Percentiles rank a stretch among this genome's conserved stretches.
These are phyloP conservation scores for Malus sylvestris DNA, from an alignment of 306 rosid species.

Conservation along the genomic window DNA sequence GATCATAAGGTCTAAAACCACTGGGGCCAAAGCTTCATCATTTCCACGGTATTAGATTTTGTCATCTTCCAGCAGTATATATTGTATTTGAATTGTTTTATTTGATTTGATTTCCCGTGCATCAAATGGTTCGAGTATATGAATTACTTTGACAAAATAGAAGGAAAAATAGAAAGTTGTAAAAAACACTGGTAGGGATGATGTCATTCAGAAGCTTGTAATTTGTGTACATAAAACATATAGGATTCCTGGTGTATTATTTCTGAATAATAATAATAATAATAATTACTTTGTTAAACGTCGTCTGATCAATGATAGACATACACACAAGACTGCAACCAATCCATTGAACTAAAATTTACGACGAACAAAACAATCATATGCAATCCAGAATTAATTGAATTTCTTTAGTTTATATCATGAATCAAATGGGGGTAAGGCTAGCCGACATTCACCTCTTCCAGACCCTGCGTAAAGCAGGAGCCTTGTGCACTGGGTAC, in stretches of 20 bases:
- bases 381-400: background rate
- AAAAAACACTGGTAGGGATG: background rate
- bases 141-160: background rate
- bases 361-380: too few species aligned
- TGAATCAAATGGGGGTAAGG: too few species aligned
- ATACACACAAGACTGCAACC: too few species aligned
- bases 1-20: background rate
- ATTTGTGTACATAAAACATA: slow-evolving; percentile 27
- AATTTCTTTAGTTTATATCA: background rate
- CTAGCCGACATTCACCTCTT: too few species aligned
- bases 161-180: background rate
- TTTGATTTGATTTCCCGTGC: slow-evolving; percentile 13
- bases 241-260: background rate
- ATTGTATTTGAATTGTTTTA: background rate
- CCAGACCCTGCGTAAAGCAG: too few species aligned
- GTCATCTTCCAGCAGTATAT: background rate
- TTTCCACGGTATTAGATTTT: too few species aligned
- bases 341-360: background rate
- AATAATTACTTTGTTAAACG: too few species aligned
- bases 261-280: too few species aligned
- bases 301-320: background rate
- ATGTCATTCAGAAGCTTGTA: slow-evolving; percentile 10
- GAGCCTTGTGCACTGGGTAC: too few species aligned
- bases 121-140: background rate
- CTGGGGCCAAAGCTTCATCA: background rate